phyloP scores from a whole-genome alignment of 768 basidiomycete genomes.

The Nevesoporus exiguus region DNA sequence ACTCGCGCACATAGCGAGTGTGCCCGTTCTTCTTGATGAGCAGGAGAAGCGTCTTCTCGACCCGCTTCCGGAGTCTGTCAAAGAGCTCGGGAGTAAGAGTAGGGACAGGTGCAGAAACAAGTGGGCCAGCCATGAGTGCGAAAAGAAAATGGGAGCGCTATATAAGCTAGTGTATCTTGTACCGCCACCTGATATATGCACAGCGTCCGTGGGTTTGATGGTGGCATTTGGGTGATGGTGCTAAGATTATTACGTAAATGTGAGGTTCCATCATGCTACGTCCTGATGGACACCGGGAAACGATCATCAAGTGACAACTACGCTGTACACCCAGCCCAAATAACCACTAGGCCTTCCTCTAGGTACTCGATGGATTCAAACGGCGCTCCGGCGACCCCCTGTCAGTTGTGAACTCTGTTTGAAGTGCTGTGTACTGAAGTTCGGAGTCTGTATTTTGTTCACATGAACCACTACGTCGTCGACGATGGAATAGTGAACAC shows the following conservation, averaged over 20 bases:
- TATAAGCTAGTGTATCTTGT: neutral
- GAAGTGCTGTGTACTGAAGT: too few relatives aligned
- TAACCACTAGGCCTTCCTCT: too few relatives aligned
- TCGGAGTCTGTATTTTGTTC: too few relatives aligned
- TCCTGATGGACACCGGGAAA: neutral
- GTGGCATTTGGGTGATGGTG: neutral
- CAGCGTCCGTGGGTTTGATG: neutral
- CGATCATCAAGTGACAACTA: too few relatives aligned
- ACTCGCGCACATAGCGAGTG: constrained; percentile 16
- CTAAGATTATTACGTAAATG: too few relatives aligned
- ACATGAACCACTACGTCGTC: too few relatives aligned
- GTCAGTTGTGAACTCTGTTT: too few relatives aligned
- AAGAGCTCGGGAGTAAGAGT: neutral
- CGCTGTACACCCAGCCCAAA: too few relatives aligned
- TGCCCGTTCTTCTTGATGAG: constrained; percentile 13
- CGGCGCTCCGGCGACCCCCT: too few relatives aligned
- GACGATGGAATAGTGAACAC: too few relatives aligned
- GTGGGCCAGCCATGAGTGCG: neutral
- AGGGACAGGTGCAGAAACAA: neutral
- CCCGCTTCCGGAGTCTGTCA: neutral
- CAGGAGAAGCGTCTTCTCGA: constrained; percentile 4
- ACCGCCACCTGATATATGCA: neutral
- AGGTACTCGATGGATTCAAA: too few relatives aligned
- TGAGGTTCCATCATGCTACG: too few relatives aligned
- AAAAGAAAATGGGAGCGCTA: neutral